Conservation (phyloP, 768 basidiomycete species). For the Amanita fuliginea region DNA sequence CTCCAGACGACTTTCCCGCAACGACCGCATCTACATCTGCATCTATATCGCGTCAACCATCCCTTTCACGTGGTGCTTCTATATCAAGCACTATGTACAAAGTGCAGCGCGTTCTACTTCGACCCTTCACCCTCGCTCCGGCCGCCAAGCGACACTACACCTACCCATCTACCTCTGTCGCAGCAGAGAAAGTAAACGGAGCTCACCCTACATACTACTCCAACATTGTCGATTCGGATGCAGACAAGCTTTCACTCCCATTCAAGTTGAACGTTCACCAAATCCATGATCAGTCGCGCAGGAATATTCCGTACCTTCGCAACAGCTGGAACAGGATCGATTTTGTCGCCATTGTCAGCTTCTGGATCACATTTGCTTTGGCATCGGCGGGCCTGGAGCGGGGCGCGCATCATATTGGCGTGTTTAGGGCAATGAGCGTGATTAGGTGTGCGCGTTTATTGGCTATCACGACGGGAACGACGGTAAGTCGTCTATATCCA, state of each 20-base stretch:
- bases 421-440: conserved; percentile 85
- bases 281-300: conserved; percentile 42
- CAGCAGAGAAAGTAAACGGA: conserved; percentile 5
- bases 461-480: conserved; percentile 85
- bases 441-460: conserved; percentile 74
- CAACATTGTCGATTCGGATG: conserved; percentile 32
- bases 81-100: conserved; percentile 33
- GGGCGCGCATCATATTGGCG: conserved; percentile 60
- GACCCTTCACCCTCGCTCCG: conserved; percentile 40
- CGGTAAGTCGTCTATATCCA: conserved; percentile 37
- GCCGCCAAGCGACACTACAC: conserved; percentile 19
- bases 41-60: conserved; percentile 19
- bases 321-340: conserved; percentile 93
- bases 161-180: conserved; percentile 5
- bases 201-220: conserved; percentile 36
- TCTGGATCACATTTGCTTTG: conserved; percentile 78
- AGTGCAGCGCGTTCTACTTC: conserved; percentile 34
- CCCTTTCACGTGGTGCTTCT: conserved; percentile 33
- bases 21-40: conserved; percentile 18
- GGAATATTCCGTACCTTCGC: conserved; percentile 78
- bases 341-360: conserved; percentile 72
- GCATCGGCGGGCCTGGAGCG: conserved; percentile 60
- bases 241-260: conserved; percentile 43
- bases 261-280: conserved; percentile 51
- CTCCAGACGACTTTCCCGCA: conserved; percentile 19